Percentiles rank a stretch among this genome's conserved stretches.
Conservation (phyloP, 768 basidiomycete species). For the Cyclocybe cylindracea region DNA sequence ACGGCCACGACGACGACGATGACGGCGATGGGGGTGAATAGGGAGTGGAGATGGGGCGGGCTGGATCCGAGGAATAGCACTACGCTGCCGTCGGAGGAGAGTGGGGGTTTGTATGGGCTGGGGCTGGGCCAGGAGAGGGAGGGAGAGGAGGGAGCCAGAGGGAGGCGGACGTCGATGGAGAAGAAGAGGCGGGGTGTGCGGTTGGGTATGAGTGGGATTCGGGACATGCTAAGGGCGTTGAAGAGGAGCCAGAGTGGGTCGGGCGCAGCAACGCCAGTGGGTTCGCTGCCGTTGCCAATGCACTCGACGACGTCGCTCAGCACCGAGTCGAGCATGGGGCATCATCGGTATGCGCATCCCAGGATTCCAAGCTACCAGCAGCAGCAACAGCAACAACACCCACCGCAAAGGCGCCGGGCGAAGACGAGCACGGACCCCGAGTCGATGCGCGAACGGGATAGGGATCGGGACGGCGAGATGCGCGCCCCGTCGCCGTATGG, state of each 20-base stretch:
- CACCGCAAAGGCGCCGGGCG: constrained; percentile 40
- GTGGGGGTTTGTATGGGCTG: constrained; percentile 27
- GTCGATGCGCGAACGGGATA: constrained; percentile 36
- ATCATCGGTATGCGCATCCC: constrained; percentile 33
- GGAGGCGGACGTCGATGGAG: constrained; percentile 4
- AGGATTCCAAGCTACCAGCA: constrained; percentile 20
- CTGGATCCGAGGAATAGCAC: constrained; percentile 69
- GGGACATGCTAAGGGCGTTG: constrained; percentile 73
- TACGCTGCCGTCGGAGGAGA: constrained; percentile 75
- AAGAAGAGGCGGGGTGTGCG: constrained; percentile 48
- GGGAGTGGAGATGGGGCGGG: constrained; percentile 70
- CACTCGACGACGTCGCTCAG: constrained; percentile 56
- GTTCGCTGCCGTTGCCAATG: constrained; percentile 15
- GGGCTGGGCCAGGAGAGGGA: not conserved
- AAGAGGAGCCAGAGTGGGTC: constrained; percentile 46
- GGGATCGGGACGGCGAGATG: constrained; percentile 1
- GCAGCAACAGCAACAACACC: not conserved
- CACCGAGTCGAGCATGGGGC: constrained; percentile 52
- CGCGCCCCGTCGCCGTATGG: constrained; percentile 43
- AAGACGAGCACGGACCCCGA: constrained; percentile 63
- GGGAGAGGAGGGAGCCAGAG: not conserved
- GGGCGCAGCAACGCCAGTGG: no score
- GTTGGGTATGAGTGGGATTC: constrained; percentile 68
- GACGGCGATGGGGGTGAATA: constrained; percentile 39
- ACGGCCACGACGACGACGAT: no score